Conservation (phyloP, 441 rosid species). For the Erysimum cheiri region DNA sequence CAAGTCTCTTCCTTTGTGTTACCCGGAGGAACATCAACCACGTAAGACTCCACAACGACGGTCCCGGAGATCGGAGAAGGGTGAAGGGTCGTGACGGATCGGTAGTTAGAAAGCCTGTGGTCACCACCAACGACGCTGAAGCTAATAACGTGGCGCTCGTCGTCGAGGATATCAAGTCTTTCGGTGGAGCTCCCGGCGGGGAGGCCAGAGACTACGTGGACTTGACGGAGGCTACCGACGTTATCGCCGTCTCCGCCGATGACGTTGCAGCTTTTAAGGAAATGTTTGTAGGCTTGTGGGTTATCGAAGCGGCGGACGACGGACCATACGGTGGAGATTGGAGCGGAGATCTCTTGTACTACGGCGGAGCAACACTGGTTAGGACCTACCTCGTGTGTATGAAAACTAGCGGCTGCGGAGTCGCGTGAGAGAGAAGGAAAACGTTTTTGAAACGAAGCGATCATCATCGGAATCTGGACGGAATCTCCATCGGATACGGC, state of each 20-base stretch:
- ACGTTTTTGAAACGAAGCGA: constrained; percentile 52
- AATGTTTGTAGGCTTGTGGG: constrained; percentile 74
- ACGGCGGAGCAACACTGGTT: constrained; percentile 73
- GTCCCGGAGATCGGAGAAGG: constrained; percentile 50
- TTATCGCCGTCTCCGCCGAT: constrained; percentile 56
- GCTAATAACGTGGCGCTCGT: constrained; percentile 67
- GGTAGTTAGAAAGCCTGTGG: constrained; percentile 68
- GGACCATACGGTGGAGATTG: constrained; percentile 68
- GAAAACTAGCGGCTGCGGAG: constrained; percentile 51
- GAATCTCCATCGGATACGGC: constrained; percentile 36
- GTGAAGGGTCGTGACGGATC: constrained; percentile 73
- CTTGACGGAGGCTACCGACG: constrained; percentile 68
- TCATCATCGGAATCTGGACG: constrained; percentile 39
- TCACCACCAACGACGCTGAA: constrained; percentile 79
- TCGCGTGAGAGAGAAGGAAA: constrained; percentile 55
- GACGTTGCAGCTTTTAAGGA: constrained; percentile 69
- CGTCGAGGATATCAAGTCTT: constrained; percentile 69
- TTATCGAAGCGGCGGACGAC: constrained; percentile 73
- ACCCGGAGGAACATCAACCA: constrained; percentile 71
- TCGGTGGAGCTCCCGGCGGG: constrained; percentile 70
- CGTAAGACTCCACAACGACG: constrained; percentile 71
- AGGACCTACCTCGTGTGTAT: constrained; percentile 56
- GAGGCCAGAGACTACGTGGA: constrained; percentile 68
- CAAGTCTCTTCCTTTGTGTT: constrained; percentile 74
- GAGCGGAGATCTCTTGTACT: constrained; percentile 67